These are phyloP conservation scores for Boletus pseudopeckii DNA, from an alignment of 768 basidiomycete species.

Conservation along the genomic window DNA sequence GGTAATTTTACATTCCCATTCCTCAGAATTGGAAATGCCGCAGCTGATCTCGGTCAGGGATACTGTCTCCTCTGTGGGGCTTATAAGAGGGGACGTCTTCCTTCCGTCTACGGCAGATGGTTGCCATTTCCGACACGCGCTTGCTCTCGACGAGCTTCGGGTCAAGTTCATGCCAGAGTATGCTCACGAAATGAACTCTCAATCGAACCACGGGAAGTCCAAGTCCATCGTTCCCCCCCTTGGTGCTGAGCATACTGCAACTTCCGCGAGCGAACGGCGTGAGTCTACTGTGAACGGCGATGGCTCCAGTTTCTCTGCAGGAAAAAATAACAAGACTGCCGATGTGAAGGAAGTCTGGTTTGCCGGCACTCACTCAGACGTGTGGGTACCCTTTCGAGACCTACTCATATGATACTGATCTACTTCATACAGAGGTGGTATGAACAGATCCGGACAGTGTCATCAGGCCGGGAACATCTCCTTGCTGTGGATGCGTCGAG, in stretches of 20 bases:
- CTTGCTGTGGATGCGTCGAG: constrained; percentile 34
- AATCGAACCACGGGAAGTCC: constrained; percentile 10
- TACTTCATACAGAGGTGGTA: constrained; percentile 16
- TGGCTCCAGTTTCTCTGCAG: not conserved
- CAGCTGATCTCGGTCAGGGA: not conserved
- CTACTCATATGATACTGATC: not conserved
- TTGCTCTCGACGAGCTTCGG: constrained; percentile 57
- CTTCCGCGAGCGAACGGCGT: too few species aligned
- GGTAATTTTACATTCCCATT: constrained; percentile 29
- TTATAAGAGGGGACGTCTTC: not conserved
- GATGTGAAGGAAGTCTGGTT: constrained; percentile 66
- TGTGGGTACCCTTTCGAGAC: constrained; percentile 13
- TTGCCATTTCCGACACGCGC: constrained; percentile 1
- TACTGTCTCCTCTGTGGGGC: not conserved
- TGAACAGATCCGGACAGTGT: constrained; percentile 17
- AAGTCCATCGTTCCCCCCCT: constrained; percentile 2
- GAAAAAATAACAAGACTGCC: not conserved
- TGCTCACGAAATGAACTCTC: constrained; percentile 25
- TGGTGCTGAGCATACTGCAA: not conserved
- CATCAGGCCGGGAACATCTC: constrained; percentile 24
- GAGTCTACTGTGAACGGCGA: too few species aligned
- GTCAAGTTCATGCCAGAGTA: constrained; percentile 53
- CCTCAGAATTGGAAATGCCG: not conserved
- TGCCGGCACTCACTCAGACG: constrained; percentile 42
- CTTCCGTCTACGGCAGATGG: not conserved